Evolutionary conservation across 768 basidiomycete genomes (phyloP).

Genomic region (Galerina sulciceps): DNA sequence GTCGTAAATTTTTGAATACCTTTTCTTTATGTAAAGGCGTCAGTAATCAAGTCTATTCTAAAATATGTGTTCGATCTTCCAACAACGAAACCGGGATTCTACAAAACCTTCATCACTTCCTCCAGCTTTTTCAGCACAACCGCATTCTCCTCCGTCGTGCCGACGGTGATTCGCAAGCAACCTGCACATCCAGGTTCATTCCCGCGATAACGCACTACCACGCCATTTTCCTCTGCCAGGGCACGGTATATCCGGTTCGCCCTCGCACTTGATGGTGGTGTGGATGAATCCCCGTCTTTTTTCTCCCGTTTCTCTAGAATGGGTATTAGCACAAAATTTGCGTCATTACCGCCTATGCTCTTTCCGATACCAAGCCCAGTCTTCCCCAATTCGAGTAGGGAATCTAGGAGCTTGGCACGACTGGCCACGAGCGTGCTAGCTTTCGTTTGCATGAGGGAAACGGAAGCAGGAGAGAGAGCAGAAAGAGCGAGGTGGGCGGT

Average conservation of each 20-base stretch:
- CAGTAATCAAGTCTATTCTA: not conserved
- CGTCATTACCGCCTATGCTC: slow-evolving; percentile 80
- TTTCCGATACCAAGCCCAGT: slow-evolving; percentile 58
- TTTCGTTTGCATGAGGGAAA: slow-evolving; percentile 69
- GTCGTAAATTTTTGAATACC: too few species aligned
- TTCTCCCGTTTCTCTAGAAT: slow-evolving; percentile 51
- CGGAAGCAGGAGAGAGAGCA: slow-evolving; percentile 71
- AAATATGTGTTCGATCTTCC: not conserved
- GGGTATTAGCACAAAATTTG: slow-evolving; percentile 89
- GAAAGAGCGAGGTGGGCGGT: slow-evolving; percentile 82
- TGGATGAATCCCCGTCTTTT: slow-evolving; percentile 18
- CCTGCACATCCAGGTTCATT: slow-evolving; percentile 84
- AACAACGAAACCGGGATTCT: not conserved
- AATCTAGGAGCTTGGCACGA: slow-evolving; percentile 57
- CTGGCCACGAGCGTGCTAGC: slow-evolving; percentile 58
- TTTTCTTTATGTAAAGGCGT: too few species aligned
- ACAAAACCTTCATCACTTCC: slow-evolving; percentile 44
- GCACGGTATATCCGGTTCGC: slow-evolving; percentile 73
- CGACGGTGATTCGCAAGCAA: slow-evolving; percentile 89
- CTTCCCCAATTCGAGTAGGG: slow-evolving; percentile 46
- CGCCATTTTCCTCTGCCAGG: slow-evolving; percentile 82
- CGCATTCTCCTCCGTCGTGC: slow-evolving; percentile 79
- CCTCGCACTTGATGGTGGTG: slow-evolving; percentile 45
- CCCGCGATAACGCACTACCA: slow-evolving; percentile 92
- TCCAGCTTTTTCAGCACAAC: slow-evolving; percentile 58